phyloP scores from a whole-genome alignment of 2,329 filamentous ascomycete species.

The Cordyceps tenuipes region DNA sequence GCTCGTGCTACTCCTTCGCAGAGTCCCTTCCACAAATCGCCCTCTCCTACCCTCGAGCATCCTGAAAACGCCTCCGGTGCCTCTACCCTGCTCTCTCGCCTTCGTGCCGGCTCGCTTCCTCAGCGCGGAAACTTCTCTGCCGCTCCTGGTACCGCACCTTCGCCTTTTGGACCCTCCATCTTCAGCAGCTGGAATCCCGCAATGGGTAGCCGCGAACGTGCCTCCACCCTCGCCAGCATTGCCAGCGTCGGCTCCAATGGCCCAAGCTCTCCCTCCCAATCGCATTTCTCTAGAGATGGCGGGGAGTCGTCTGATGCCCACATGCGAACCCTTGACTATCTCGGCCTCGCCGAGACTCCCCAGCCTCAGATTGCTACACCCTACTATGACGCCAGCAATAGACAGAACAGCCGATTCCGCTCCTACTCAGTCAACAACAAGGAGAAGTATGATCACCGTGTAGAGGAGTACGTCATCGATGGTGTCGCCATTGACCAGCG shows the following conservation, averaged over 20 bases:
- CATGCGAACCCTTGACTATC: slow-evolving; percentile 87
- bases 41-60: slow-evolving; percentile 45
- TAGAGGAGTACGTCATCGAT: slow-evolving; percentile 62
- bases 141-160: slow-evolving; percentile 41
- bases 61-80: slow-evolving; percentile 52
- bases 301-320: slow-evolving; percentile 78
- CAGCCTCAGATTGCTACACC: slow-evolving; percentile 71
- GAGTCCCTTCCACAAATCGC: slow-evolving; percentile 69
- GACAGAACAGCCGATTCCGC: slow-evolving; percentile 78
- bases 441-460: slow-evolving; percentile 89
- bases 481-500: slow-evolving; percentile 44
- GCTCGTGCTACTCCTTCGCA: slow-evolving; percentile 79
- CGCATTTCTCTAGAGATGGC: slow-evolving; percentile 77
- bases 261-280: slow-evolving; percentile 78
- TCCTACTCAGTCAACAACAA: slow-evolving; percentile 99
- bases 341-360: slow-evolving; percentile 89
- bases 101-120: slow-evolving; percentile 89
- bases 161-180: slow-evolving; percentile 80
- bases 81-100: slow-evolving; percentile 70
- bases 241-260: slow-evolving; percentile 87
- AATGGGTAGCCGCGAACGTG: slow-evolving; percentile 63
- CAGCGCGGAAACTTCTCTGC: slow-evolving; percentile 65
- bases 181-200: slow-evolving; percentile 79
- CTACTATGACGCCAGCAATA: slow-evolving; percentile 61
- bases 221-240: slow-evolving; percentile 72